Evolutionary conservation across 306 rosid species (phyloP).

Genomic region (Betula pendula): DNA sequence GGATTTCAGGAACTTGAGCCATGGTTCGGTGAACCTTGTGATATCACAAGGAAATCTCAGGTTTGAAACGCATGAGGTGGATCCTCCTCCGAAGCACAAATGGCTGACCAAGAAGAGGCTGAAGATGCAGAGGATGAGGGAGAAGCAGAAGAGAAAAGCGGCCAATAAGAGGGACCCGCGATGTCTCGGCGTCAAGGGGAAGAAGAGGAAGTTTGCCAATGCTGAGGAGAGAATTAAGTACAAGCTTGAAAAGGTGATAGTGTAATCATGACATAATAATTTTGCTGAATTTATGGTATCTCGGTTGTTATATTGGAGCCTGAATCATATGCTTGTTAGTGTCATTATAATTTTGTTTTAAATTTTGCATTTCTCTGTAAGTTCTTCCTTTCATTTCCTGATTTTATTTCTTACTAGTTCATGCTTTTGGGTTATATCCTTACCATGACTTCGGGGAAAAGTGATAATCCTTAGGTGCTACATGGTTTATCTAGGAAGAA

Average conservation of each 20-base stretch:
- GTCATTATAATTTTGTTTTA: not conserved
- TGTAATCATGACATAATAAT: not conserved
- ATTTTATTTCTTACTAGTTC: not conserved
- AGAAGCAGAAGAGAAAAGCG: slow-evolving; percentile 70
- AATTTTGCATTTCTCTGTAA: not conserved
- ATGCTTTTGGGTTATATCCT: not conserved
- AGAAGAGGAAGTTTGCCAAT: slow-evolving; percentile 65
- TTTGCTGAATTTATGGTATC: not conserved
- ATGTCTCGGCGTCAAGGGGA: slow-evolving; percentile 60
- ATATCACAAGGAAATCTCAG: slow-evolving; percentile 71
- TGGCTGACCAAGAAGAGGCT: slow-evolving; percentile 80
- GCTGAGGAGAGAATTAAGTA: slow-evolving; percentile 69
- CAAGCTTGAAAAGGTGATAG: slow-evolving; percentile 77
- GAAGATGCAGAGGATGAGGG: slow-evolving; percentile 75
- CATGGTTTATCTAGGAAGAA: slow-evolving; percentile 6
- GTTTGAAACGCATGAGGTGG: slow-evolving; percentile 66
- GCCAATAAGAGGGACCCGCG: slow-evolving; percentile 92
- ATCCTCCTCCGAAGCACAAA: slow-evolving; percentile 77
- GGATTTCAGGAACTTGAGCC: slow-evolving; percentile 61
- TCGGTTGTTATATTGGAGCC: not conserved
- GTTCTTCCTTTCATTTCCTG: not conserved
- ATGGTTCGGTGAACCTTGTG: slow-evolving; percentile 76
- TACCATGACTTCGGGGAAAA: not conserved
- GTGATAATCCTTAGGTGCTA: not conserved
- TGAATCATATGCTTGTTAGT: slow-evolving; percentile 1